Evolutionary conservation across 2,329 filamentous ascomycete genomes (phyloP).

Genomic region (Lachnellula suecica): DNA sequence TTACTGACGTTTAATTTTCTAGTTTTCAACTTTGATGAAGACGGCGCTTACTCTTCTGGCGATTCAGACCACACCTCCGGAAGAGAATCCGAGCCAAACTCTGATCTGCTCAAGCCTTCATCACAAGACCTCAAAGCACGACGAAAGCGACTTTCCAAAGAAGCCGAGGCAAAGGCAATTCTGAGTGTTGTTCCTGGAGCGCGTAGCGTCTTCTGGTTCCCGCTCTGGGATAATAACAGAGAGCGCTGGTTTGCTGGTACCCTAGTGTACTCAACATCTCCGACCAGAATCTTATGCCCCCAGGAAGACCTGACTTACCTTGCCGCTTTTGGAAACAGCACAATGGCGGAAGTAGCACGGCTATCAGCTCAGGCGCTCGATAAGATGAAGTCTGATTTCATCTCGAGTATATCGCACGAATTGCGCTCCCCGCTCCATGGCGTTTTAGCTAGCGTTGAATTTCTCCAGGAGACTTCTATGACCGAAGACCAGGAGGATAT

Average conservation of each 20-base stretch:
- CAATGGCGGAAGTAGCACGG: conserved; percentile 55
- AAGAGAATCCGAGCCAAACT: conserved; percentile 5
- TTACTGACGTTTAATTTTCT: not conserved
- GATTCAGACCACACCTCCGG: conserved; percentile 23
- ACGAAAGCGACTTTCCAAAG: conserved; percentile 22
- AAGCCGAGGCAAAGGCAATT: conserved; percentile 33
- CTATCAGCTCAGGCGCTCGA: conserved; percentile 41
- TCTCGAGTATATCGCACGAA: conserved; percentile 62
- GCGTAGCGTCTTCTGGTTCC: conserved; percentile 46
- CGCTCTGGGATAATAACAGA: conserved; percentile 46
- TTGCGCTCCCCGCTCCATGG: conserved; percentile 61
- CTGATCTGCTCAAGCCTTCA: not conserved
- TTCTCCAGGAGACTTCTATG: conserved; percentile 51
- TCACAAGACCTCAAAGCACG: conserved; percentile 10
- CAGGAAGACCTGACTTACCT: conserved; percentile 52
- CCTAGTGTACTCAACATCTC: conserved; percentile 47
- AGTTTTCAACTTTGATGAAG: conserved; percentile 32
- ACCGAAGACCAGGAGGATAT: conserved; percentile 46
- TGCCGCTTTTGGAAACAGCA: conserved; percentile 50
- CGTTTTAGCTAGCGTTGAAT: conserved; percentile 52
- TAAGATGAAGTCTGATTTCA: conserved; percentile 47
- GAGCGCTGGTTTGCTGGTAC: conserved; percentile 49
- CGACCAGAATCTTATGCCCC: conserved; percentile 43
- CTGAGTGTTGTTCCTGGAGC: conserved; percentile 40
- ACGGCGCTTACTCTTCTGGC: conserved; percentile 26